Conservation (phyloP, 2,329 filamentous ascomycete species). For the Fusarium pseudoanthophilum region DNA sequence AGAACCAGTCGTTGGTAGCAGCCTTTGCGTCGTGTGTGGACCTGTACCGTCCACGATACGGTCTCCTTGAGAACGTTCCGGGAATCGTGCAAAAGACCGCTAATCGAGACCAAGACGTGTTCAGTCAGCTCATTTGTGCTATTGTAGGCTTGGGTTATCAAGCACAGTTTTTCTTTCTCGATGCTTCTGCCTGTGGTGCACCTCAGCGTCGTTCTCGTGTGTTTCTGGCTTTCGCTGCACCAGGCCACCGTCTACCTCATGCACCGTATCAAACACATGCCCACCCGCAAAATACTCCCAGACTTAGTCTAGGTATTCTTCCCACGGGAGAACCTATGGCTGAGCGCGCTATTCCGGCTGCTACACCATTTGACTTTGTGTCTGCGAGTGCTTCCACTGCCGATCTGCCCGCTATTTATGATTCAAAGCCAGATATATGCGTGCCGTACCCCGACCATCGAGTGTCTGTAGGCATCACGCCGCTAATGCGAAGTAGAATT, state of each 20-base stretch:
- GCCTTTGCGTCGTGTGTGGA: slow-evolving; percentile 81
- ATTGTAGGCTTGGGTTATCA: slow-evolving; percentile 84
- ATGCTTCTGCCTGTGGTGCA: slow-evolving; percentile 75
- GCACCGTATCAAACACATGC: slow-evolving; percentile 71
- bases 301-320: slow-evolving; percentile 63
- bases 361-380: slow-evolving; percentile 70
- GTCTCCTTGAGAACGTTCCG: slow-evolving; percentile 80
- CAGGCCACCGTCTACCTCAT: slow-evolving; percentile 66
- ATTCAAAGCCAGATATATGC: slow-evolving; percentile 70
- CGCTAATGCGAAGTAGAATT: slow-evolving; percentile 58
- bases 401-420: slow-evolving; percentile 72
- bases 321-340: slow-evolving; percentile 71
- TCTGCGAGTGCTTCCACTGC: slow-evolving; percentile 63
- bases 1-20: slow-evolving; percentile 81
- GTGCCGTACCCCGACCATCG: slow-evolving; percentile 76
- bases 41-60: slow-evolving; percentile 78
- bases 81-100: slow-evolving; percentile 66
- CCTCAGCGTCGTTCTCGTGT: slow-evolving; percentile 73
- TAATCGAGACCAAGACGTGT: slow-evolving; percentile 68
- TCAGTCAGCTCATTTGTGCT: slow-evolving; percentile 77
- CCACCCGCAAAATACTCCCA: slow-evolving; percentile 55
- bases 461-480: slow-evolving; percentile 54
- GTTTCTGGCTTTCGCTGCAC: slow-evolving; percentile 77
- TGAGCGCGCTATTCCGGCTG: slow-evolving; percentile 50
- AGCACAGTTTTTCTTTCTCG: slow-evolving; percentile 72